These are phyloP conservation scores for Blastocystis sp. DNA, from an alignment of 352 stramenopile species.

Conservation along the genomic window DNA sequence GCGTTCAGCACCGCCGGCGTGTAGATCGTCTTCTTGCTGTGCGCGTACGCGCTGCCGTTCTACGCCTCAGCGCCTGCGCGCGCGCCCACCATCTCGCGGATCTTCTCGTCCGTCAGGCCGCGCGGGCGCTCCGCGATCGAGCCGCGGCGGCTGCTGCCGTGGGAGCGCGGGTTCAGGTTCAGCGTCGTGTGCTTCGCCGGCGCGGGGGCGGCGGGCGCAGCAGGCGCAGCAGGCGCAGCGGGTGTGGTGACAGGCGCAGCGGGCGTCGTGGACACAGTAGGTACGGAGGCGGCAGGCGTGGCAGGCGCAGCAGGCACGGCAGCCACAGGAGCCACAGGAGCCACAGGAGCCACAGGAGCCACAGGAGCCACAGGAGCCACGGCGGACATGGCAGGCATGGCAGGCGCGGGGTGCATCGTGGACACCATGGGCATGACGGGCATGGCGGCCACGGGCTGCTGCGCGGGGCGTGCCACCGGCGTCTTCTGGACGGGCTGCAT, in stretches of 20 bases:
- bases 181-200: neutral
- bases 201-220: neutral
- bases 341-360: neutral
- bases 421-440: neutral
- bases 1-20: neutral
- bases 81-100: conserved; percentile 1
- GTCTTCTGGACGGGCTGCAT: too few relatives aligned
- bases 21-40: conserved; percentile 33
- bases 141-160: neutral
- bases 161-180: neutral
- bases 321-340: neutral
- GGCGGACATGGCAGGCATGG: neutral
- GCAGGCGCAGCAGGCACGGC: neutral
- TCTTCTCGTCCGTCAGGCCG: neutral
- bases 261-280: neutral
- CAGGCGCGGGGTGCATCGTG: neutral
- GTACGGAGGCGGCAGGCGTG: neutral
- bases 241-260: neutral
- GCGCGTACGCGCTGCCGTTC: conserved; percentile 5
- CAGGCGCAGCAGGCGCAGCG: neutral
- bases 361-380: neutral
- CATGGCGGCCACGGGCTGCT: neutral
- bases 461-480: too few relatives aligned
- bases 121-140: neutral
- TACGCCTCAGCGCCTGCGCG: neutral